These are phyloP conservation scores for Lojkania enalia DNA, from an alignment of 2,329 filamentous ascomycete species.

Conservation along the genomic window DNA sequence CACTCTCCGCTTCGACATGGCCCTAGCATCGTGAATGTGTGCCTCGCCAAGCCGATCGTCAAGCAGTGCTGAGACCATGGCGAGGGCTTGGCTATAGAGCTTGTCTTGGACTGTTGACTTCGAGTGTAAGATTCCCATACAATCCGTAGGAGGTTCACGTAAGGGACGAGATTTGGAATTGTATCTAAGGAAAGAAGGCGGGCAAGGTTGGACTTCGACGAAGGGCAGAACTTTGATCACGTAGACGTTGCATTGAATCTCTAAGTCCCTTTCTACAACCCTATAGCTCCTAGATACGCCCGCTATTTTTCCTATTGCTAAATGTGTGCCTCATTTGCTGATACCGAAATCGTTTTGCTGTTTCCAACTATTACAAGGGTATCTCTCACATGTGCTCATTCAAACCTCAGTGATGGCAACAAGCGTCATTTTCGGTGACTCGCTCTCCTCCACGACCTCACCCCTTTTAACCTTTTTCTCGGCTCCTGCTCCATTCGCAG, in stretches of 20 bases:
- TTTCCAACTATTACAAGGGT: slow-evolving; percentile 8
- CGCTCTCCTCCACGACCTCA: slow-evolving; percentile 31
- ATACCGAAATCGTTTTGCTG: background rate
- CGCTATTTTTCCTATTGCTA: background rate
- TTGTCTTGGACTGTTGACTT: background rate
- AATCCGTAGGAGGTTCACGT: background rate
- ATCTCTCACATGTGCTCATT: slow-evolving; percentile 10
- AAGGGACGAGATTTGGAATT: background rate
- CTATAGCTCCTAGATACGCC: background rate
- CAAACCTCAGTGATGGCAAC: slow-evolving; percentile 45
- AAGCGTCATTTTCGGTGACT: slow-evolving; percentile 45
- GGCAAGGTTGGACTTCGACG: too few species aligned
- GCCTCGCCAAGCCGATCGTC: background rate
- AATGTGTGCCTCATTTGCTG: background rate
- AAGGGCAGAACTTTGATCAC: slow-evolving; percentile 9
- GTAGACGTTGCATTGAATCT: slow-evolving; percentile 15
- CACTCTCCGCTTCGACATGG: background rate
- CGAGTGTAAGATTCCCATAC: background rate
- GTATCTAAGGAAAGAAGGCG: background rate
- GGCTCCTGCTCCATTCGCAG: slow-evolving; percentile 37
- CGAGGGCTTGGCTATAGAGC: background rate
- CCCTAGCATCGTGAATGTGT: background rate
- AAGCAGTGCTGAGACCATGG: background rate
- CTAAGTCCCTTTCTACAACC: slow-evolving; percentile 12
- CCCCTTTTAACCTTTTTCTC: slow-evolving; percentile 24